These are phyloP conservation scores for Chlorella sp. DNA, from an alignment of 139 green algal genomes.

Conservation along the genomic window DNA sequence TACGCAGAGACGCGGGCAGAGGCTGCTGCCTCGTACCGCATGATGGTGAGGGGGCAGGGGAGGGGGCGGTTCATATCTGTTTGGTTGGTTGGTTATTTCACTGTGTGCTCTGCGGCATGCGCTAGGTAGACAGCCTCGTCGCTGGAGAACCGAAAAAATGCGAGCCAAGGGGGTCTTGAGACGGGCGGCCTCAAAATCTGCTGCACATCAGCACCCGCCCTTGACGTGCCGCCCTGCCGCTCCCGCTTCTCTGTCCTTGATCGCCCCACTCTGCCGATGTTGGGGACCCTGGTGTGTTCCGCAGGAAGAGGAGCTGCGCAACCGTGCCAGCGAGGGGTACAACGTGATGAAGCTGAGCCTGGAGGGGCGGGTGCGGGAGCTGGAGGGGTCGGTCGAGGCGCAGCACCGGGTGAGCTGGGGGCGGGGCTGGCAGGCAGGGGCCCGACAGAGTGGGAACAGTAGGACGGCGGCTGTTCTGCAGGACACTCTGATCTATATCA, in stretches of 20 bases:
- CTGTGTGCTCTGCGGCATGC: too few species aligned
- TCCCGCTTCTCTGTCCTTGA: background rate
- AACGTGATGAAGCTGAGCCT: conserved; percentile 92
- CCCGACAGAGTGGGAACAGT: too few species aligned
- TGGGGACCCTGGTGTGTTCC: too few species aligned
- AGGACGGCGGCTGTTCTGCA: background rate
- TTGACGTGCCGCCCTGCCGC: too few species aligned
- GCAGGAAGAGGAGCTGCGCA: conserved; percentile 35
- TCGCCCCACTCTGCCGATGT: background rate
- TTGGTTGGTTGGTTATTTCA: too few species aligned
- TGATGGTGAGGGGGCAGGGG: conserved; percentile 10
- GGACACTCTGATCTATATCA: background rate
- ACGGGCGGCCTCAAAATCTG: too few species aligned
- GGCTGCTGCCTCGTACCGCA: conserved; percentile 23
- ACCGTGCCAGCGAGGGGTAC: conserved; percentile 76
- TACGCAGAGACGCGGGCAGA: conserved; percentile 51
- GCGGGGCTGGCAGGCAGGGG: background rate
- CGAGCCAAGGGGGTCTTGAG: too few species aligned
- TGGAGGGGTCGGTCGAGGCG: conserved; percentile 65
- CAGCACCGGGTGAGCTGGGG: conserved; percentile 23
- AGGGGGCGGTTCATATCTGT: too few species aligned
- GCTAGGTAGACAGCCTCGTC: too few species aligned
- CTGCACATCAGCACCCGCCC: too few species aligned
- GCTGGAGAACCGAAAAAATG: too few species aligned
- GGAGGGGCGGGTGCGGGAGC: conserved; percentile 85